Evolutionary conservation across 768 basidiomycete genomes (phyloP).

Genomic region (Collybiopsis luxurians): DNA sequence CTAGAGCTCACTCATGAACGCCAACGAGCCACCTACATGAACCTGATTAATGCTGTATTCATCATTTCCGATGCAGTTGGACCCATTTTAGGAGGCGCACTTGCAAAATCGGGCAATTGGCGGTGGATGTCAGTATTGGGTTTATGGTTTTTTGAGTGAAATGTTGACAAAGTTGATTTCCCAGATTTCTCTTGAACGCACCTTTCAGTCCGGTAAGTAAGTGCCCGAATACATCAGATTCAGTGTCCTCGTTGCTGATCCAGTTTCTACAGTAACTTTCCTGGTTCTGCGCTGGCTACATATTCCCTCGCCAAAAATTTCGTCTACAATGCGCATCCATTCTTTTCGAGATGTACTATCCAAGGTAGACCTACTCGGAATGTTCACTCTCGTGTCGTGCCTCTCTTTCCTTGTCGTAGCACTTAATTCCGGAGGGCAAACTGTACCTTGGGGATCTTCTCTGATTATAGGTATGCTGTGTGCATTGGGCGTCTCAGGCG

Average conservation of each 20-base stretch:
- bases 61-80: constrained; percentile 23
- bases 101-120: constrained; percentile 25
- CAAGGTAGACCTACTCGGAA: constrained; percentile 20
- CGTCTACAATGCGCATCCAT: constrained; percentile 9
- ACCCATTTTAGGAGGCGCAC: constrained; percentile 21
- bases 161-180: too few species aligned
- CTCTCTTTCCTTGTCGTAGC: constrained; percentile 22
- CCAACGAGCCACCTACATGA: constrained; percentile 24
- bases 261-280: constrained; percentile 15
- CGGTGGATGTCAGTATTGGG: constrained; percentile 23
- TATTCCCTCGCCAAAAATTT: constrained; percentile 10
- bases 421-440: constrained; percentile 24
- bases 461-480: constrained; percentile 21
- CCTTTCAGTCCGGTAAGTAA: constrained; percentile 24
- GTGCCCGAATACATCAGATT: background rate
- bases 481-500: constrained; percentile 17
- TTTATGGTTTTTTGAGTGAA: background rate
- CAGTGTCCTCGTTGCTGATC: background rate
- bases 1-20: constrained; percentile 23
- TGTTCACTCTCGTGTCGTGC: constrained; percentile 19
- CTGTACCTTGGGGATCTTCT: constrained; percentile 22
- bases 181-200: constrained; percentile 22
- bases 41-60: constrained; percentile 23
- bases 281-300: constrained; percentile 18
- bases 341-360: constrained; percentile 10